Base-by-base conservation (phyloP, 345 rosid genomes). In the Lumnitzera racemosa region DNA sequence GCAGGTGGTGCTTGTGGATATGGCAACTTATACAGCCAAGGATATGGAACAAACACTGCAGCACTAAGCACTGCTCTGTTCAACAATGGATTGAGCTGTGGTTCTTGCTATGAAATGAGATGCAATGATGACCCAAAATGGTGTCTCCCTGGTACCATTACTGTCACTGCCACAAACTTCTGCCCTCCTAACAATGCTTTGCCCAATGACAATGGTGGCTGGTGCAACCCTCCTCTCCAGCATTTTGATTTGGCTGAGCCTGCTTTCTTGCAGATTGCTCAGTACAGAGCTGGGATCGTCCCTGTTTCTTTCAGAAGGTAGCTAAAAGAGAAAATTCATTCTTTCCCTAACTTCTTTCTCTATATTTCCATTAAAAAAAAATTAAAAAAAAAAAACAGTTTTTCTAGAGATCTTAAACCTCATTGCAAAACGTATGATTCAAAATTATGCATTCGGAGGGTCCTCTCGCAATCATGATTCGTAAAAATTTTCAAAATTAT, bases 201-300 rank as follows among this genome's bases (percentile, higher is more conserved):
- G 51, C 11, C 96, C 11, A 92, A 89, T 11, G 84, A 82, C 75
- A 87, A 92, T 12, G 98, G 98, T 31, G 98, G 98, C 11, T 92
- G 98, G 98, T 92, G 98, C 74, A 92, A 92, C 62, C 96, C 98
- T 68, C 98, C 98, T 43, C 96, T 92, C 43, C 84, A 92, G 54
- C 98, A 92, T 73, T 92, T 92, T 15, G 98, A 92, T 70, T 47
- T 92, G 73, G 98, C 98, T 4, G 96, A 92, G 68, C 98, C 98
- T 16, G 94, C 96, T 58, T 92, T 89, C 83, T 69, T 87, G 63
- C 94, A 87, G 15, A 89, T 92, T 49, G 98, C 98, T 60, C 96
- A 92, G 23, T 92, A 92, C 77, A 70, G 83, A 0, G 97, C 98
- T 7, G 98, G 98, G 47, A 92, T 92, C 29, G 98, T 92, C 51